phyloP scores from a whole-genome alignment of 768 basidiomycete genomes.

The Pleurotus ostreatus region DNA sequence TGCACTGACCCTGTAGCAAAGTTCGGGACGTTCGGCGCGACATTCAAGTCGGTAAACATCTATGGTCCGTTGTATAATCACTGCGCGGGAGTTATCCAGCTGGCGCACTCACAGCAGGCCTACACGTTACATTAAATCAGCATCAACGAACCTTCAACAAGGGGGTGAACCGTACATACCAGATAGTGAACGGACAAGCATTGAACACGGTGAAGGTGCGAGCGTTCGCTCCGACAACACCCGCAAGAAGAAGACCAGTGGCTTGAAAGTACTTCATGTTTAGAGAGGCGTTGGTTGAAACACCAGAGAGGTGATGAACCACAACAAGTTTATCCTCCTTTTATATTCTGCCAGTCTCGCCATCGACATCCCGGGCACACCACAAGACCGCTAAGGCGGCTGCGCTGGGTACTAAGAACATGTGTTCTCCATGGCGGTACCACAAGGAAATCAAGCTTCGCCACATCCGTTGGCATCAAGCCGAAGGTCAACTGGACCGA shows the following conservation, averaged over 20 bases:
- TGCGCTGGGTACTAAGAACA: neutral
- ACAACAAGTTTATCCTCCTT: neutral
- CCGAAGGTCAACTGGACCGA: neutral
- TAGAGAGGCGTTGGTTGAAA: neutral
- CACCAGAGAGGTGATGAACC: neutral
- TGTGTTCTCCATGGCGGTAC: neutral
- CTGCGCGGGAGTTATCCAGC: neutral
- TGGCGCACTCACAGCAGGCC: slow-evolving; percentile 39
- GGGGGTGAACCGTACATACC: slow-evolving; percentile 33
- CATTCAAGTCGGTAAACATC: slow-evolving; percentile 43
- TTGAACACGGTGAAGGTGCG: slow-evolving; percentile 62
- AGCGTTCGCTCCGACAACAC: slow-evolving; percentile 33
- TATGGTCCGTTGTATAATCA: slow-evolving; percentile 13
- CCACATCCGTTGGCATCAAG: neutral
- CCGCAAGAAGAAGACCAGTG: slow-evolving; percentile 20
- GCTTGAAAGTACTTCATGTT: slow-evolving; percentile 26
- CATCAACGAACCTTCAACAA: neutral
- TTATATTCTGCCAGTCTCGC: neutral
- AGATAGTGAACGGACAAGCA: slow-evolving; percentile 64
- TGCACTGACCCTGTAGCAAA: slow-evolving; percentile 29
- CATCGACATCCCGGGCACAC: neutral
- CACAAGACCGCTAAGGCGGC: neutral
- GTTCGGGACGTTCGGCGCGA: slow-evolving; percentile 30
- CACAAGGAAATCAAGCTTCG: neutral
- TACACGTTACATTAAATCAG: slow-evolving; percentile 14